phyloP scores from a whole-genome alignment of 2,329 filamentous ascomycete species.

The Fusarium cyanostomum region DNA sequence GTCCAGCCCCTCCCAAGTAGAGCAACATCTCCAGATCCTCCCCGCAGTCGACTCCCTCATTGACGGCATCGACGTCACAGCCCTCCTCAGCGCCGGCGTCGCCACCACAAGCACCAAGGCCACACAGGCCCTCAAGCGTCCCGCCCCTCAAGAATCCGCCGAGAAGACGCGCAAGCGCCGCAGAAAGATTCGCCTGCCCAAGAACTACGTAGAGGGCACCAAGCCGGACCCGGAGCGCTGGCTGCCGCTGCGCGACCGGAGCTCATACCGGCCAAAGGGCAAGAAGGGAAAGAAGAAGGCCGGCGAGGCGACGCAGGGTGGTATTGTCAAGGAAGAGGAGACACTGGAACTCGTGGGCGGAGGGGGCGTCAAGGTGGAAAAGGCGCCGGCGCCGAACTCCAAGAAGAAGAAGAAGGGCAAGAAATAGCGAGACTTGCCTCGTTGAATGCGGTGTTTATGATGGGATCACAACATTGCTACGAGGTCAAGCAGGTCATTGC shows the following conservation, averaged over 20 bases:
- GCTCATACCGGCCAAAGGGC: conserved; percentile 88
- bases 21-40: conserved; percentile 64
- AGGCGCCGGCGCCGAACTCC: conserved; percentile 54
- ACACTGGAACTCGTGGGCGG: conserved; percentile 71
- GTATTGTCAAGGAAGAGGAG: conserved; percentile 78
- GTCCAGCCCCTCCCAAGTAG: conserved; percentile 64
- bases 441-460: not conserved
- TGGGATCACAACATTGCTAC: not conserved
- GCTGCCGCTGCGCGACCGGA: conserved; percentile 89
- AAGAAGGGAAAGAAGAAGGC: conserved; percentile 91
- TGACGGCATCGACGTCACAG: conserved; percentile 66
- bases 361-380: conserved; percentile 72
- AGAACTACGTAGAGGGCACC: conserved; percentile 79
- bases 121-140: conserved; percentile 59
- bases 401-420: conserved; percentile 65
- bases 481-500: not conserved
- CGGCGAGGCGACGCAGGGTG: conserved; percentile 84
- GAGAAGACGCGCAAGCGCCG: conserved; percentile 63
- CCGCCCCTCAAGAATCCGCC: conserved; percentile 49
- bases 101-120: conserved; percentile 52
- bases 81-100: conserved; percentile 74
- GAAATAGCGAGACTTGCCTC: conserved; percentile 52
- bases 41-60: conserved; percentile 71
- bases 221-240: conserved; percentile 90
- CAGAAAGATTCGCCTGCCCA: conserved; percentile 71